Evolutionary conservation across 2,329 filamentous ascomycete species (phyloP).

Genomic region (Phyllosticta citribraziliensis): DNA sequence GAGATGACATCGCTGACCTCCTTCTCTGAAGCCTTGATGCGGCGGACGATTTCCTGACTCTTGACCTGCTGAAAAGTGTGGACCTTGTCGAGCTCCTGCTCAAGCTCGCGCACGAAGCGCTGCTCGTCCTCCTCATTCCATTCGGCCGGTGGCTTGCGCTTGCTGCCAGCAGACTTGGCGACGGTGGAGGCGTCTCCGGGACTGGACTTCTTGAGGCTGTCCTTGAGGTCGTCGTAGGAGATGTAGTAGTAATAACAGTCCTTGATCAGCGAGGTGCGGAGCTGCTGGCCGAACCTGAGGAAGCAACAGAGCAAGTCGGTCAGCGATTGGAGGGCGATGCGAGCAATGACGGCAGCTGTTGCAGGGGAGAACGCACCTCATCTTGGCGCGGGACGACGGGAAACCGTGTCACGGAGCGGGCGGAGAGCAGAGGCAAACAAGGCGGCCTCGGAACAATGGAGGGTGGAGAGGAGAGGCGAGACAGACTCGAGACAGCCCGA

Average conservation of each 20-base stretch:
- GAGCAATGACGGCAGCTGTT: neutral
- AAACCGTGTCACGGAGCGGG: neutral
- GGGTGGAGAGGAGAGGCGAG: neutral
- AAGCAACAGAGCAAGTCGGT: neutral
- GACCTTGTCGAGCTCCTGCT: slow-evolving; percentile 92
- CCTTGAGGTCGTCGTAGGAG: slow-evolving; percentile 89
- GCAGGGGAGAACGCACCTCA: neutral
- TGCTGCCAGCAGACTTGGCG: slow-evolving; percentile 1
- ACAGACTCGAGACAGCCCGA: neutral
- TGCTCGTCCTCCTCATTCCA: slow-evolving; percentile 93
- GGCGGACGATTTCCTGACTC: slow-evolving; percentile 85
- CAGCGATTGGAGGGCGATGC: neutral
- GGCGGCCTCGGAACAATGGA: neutral
- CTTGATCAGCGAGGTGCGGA: slow-evolving; percentile 89
- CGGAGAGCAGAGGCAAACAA: neutral
- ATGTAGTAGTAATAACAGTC: slow-evolving; percentile 99
- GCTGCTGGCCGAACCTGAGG: slow-evolving; percentile 81
- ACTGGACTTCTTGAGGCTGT: slow-evolving; percentile 66
- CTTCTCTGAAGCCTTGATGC: slow-evolving; percentile 77
- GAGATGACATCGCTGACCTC: slow-evolving; percentile 84
- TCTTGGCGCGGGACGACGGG: neutral
- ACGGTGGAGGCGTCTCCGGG: slow-evolving; percentile 37
- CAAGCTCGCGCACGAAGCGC: slow-evolving; percentile 75
- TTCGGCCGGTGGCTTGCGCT: slow-evolving; percentile 39
- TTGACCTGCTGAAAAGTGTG: slow-evolving; percentile 97